Percentiles rank a stretch among this genome's conserved stretches.
Conservation (phyloP, 2,329 filamentous ascomycete species). For the Fusarium sp. region DNA sequence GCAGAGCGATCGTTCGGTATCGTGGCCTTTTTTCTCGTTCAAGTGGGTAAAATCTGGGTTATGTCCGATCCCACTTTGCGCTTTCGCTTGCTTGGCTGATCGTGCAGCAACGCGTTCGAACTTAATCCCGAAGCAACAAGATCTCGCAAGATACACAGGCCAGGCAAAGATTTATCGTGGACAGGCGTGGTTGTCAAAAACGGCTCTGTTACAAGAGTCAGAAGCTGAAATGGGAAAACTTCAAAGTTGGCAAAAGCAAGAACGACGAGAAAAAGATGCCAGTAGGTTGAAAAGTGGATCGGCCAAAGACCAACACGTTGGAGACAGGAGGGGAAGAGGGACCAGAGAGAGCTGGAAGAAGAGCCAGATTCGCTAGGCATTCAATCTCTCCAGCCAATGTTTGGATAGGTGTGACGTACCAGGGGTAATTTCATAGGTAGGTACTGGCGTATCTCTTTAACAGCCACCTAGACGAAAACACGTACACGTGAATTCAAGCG, state of each 20-base stretch:
- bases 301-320: constrained; percentile 11
- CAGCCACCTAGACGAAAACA: constrained; percentile 4
- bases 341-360: not conserved
- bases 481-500: constrained; percentile 1
- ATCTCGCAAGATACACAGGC: not conserved
- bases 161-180: not conserved
- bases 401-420: not conserved
- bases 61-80: constrained; percentile 22
- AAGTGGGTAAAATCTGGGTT: constrained; percentile 25
- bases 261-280: constrained; percentile 30
- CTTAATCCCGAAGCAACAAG: not conserved
- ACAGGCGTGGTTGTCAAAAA: constrained; percentile 3
- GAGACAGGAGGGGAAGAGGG: constrained; percentile 9
- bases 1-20: constrained; percentile 24
- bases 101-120: constrained; percentile 2
- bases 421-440: not conserved
- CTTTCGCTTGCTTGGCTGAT: constrained; percentile 6
- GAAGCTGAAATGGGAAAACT: constrained; percentile 9
- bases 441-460: not conserved
- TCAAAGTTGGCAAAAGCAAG: constrained; percentile 27
- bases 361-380: not conserved
- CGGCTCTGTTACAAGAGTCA: not conserved
- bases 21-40: constrained; percentile 35
- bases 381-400: not conserved
- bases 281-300: constrained; percentile 39